Evolutionary conservation across 2,329 filamentous ascomycete genomes (phyloP).

Genomic region (Colletotrichum sp.): DNA sequence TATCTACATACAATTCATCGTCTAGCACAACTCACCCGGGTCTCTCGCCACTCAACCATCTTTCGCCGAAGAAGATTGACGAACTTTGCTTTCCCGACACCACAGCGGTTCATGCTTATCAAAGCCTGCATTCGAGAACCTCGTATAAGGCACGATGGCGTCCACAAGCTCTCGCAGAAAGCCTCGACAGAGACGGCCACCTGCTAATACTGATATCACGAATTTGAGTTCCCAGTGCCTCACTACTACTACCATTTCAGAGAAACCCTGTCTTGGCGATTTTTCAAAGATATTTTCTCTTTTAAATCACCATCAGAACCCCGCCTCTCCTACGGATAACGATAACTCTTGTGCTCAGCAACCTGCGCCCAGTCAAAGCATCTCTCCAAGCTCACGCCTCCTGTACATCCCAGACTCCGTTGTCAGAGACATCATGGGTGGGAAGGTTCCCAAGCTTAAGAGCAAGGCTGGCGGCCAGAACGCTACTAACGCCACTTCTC

Average conservation of each 20-base stretch:
- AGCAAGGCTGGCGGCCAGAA: background rate
- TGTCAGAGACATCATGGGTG: background rate
- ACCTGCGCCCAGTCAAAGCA: background rate
- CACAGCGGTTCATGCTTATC: background rate
- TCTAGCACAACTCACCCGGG: background rate
- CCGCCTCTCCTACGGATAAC: background rate
- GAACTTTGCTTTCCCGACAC: background rate
- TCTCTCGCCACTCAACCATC: background rate
- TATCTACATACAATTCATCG: background rate
- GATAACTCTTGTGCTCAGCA: background rate
- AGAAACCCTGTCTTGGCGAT: background rate
- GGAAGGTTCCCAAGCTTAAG: background rate
- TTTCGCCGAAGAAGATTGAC: background rate
- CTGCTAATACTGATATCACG: background rate
- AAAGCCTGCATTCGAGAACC: background rate
- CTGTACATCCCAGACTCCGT: background rate
- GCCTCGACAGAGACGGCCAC: background rate
- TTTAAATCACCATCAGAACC: background rate
- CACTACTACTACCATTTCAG: background rate
- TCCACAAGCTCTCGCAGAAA: conserved; percentile 1
- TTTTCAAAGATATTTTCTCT: conserved; percentile 9
- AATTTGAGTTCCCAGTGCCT: background rate
- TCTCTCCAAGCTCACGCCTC: background rate
- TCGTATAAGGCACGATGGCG: background rate
- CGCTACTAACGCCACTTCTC: background rate